Percentiles rank a stretch among this genome's conserved stretches.
phyloP scores from a whole-genome alignment of 1,284 basidiomycete genomes.

The Cronartium quercuum region DNA sequence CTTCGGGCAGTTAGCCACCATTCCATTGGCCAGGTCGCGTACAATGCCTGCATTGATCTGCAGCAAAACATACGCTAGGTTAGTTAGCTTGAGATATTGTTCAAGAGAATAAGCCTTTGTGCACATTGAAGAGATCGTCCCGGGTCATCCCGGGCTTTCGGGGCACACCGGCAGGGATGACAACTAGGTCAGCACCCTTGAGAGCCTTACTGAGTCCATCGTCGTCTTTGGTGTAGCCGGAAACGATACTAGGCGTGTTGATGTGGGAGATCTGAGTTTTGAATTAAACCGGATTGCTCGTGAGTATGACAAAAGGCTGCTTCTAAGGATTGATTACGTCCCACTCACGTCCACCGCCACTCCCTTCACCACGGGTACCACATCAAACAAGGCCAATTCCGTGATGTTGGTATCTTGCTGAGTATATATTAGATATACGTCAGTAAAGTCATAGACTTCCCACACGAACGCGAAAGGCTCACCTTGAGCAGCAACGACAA shows the following conservation, averaged over 20 bases:
- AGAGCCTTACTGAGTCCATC: slow-evolving; percentile 81
- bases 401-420: slow-evolving; percentile 41
- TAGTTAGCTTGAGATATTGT: neutral
- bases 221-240: slow-evolving; percentile 64
- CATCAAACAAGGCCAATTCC: slow-evolving; percentile 40
- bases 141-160: slow-evolving; percentile 68
- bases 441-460: neutral
- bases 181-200: slow-evolving; percentile 77
- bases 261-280: slow-evolving; percentile 59
- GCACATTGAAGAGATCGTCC: slow-evolving; percentile 96
- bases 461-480: neutral
- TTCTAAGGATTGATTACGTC: neutral
- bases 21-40: slow-evolving; percentile 83
- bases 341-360: slow-evolving; percentile 39
- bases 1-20: slow-evolving; percentile 78
- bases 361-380: slow-evolving; percentile 39
- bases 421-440: neutral
- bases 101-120: neutral
- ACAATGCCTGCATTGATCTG: slow-evolving; percentile 93
- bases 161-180: slow-evolving; percentile 82
- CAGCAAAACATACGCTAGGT: neutral
- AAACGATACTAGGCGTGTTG: slow-evolving; percentile 75
- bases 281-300: neutral
- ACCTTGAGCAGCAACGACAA: slow-evolving; percentile 38
- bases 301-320: neutral